Conservation (phyloP, 306 rosid genomes). For the Oemleria cerasiformis region DNA sequence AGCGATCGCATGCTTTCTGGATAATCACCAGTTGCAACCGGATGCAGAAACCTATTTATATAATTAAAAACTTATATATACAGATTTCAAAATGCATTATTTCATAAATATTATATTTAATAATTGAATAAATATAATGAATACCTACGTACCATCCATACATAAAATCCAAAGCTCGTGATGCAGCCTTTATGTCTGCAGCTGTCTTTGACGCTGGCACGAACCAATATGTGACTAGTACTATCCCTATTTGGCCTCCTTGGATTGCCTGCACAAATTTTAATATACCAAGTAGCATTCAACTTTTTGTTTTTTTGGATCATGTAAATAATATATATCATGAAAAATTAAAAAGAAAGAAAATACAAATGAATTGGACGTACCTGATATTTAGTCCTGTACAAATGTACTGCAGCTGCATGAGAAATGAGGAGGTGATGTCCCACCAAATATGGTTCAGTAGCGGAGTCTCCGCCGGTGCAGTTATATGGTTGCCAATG, state of each 20-base stretch:
- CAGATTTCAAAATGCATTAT: background rate
- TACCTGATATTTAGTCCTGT: constrained; percentile 36
- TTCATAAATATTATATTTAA: background rate
- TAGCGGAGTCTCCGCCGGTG: constrained; percentile 45
- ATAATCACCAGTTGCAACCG: constrained; percentile 49
- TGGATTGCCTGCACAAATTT: constrained; percentile 17
- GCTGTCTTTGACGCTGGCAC: constrained; percentile 12
- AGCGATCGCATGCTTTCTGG: constrained; percentile 42
- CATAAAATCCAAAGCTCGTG: constrained; percentile 22
- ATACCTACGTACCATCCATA: constrained; percentile 28
- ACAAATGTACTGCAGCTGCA: constrained; percentile 45
- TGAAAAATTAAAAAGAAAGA: no score
- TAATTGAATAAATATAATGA: no score
- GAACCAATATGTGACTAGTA: constrained; percentile 15
- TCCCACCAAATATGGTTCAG: constrained; percentile 51
- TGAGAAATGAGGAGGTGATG: constrained; percentile 65
- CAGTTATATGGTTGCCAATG: constrained; percentile 35
- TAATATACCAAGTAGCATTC: background rate
- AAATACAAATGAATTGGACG: no score
- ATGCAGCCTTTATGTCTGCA: constrained; percentile 6
- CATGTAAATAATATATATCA: no score
- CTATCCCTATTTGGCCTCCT: constrained; percentile 29
- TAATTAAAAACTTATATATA: background rate
- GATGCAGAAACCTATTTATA: constrained; percentile 45
- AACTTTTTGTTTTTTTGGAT: no score